phyloP scores from a whole-genome alignment of 2,329 filamentous ascomycete species.

The Scedosporium apiospermum region DNA sequence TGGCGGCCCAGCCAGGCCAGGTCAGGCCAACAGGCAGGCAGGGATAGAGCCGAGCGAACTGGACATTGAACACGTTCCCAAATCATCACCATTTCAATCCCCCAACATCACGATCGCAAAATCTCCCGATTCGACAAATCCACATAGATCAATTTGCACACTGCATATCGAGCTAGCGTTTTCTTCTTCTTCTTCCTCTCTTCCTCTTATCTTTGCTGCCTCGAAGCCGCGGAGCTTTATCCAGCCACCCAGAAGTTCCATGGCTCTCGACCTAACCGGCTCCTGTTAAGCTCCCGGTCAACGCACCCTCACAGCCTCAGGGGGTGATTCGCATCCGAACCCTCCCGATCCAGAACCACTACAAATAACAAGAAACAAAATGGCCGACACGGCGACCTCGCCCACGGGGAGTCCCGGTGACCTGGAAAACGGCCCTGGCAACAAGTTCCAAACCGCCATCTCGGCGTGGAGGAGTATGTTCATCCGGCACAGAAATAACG shows the following conservation, averaged over 20 bases:
- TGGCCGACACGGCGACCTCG: background rate
- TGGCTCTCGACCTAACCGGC: no score
- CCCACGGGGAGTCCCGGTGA: background rate
- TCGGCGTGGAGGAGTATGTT: conserved; percentile 83
- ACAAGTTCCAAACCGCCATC: conserved; percentile 95
- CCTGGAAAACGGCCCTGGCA: conserved; percentile 1
- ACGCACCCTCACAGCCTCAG: background rate
- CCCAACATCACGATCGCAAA: background rate
- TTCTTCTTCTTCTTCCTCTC: background rate
- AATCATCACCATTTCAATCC: background rate
- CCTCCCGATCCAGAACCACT: background rate
- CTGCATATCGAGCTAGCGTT: background rate
- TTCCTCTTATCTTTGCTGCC: no score
- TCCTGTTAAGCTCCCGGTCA: background rate
- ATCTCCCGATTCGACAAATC: background rate
- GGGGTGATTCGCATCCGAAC: background rate
- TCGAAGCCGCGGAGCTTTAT: background rate
- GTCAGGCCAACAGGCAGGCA: no score
- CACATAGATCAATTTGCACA: background rate
- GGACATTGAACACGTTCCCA: background rate
- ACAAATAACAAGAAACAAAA: background rate
- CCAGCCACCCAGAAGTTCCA: no score
- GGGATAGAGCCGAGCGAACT: no score
- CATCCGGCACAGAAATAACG: background rate
- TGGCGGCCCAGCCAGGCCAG: background rate